Evolutionary conservation across 2,329 filamentous ascomycete species (phyloP), one percentile per base, ranked within the genome.

Genomic region (Lecanicillium sp.): DNA sequence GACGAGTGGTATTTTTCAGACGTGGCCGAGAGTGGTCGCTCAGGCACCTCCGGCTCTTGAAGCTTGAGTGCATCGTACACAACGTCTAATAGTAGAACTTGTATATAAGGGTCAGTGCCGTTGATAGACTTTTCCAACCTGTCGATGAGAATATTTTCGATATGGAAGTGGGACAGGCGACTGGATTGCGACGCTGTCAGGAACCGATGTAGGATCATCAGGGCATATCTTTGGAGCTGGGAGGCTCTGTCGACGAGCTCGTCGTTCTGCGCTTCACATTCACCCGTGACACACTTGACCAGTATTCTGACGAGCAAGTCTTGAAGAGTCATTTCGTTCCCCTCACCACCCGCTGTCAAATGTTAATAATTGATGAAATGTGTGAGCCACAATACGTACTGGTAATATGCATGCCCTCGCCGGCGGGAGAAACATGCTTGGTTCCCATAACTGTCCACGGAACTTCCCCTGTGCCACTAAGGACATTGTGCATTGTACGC

Each of bases 1-100:
- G 67, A 57, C 14, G 67, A 57, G 17, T 67, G 60, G 8, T 70
- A 67, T 55, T 74, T 77, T 54, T 81, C 77, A 6, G 65, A 67
- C 1, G 59, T 65, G 2, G 75, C 70, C 0, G 74, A 73, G 4
- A 60, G 54, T 4, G 73, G 71, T 9, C 60, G 55, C 24, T 75
- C 72, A 3, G 60, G 55, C 0, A 64, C 58, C 2, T 64, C 56
- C 3, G 65, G 54, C 41, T 79, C 74, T 35, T 77, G 71, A 35
- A 93, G 74, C 59, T 83, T 88, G 9, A 96, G 72, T 3, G 85
- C 75, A 39, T 83, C 81, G 57, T 86, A 80, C 3, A 90, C 77
- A n/a, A 87, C 82, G 58, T 90, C 86, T 20, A 96, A 76, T 9
- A 95, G 68, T 0, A 89, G 74, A 12, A 86, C 82, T 58, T 95